Evolutionary conservation across 441 rosid genomes (phyloP).

Genomic region (Viola pubescens): DNA sequence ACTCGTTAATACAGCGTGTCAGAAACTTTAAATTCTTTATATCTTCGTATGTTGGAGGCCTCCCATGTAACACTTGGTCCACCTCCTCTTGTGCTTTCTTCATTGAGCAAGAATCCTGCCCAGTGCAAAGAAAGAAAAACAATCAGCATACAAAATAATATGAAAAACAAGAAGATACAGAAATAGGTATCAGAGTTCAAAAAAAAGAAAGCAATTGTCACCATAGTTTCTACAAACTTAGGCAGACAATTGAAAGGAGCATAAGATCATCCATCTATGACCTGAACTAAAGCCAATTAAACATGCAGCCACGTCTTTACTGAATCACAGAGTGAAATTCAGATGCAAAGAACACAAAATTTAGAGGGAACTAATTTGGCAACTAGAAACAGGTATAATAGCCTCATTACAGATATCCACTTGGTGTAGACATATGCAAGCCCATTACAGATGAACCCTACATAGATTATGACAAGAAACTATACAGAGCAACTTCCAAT

Average conservation of each 20-base stretch:
- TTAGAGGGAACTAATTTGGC: background rate
- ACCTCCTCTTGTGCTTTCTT: constrained; percentile 81
- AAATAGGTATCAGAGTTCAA: no score
- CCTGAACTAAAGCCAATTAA: background rate
- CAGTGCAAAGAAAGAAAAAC: background rate
- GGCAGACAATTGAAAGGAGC: background rate
- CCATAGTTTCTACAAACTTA: background rate
- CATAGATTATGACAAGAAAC: background rate
- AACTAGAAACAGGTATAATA: background rate
- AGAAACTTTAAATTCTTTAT: constrained; percentile 70
- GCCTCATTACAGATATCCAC: background rate
- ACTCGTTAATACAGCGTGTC: constrained; percentile 80
- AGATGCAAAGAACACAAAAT: background rate
- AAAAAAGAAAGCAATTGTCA: no score
- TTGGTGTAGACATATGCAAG: background rate
- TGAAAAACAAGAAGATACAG: background rate
- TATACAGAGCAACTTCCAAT: background rate
- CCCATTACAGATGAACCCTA: background rate
- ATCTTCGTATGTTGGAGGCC: constrained; percentile 62
- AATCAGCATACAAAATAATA: background rate
- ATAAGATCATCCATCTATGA: background rate
- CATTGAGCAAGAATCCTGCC: constrained; percentile 50
- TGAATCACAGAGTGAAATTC: background rate
- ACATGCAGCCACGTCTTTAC: background rate
- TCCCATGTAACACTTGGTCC: constrained; percentile 67